phyloP scores from a whole-genome alignment of 2,329 filamentous ascomycete genomes.

The Talaromyces sp. region DNA sequence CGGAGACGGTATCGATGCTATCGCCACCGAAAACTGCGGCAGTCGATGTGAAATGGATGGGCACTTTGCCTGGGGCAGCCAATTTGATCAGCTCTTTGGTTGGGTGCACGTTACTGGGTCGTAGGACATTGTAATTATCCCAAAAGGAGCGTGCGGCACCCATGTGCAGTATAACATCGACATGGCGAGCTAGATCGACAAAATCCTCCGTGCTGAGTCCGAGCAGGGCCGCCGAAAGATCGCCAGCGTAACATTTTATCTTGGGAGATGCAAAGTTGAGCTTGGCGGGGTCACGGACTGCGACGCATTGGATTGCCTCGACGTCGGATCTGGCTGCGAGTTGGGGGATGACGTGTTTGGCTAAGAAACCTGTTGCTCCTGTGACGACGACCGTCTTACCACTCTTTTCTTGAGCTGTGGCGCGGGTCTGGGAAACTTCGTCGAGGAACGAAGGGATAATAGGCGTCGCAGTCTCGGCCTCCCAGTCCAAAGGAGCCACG shows the following conservation, averaged over 20 bases:
- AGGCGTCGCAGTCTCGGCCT: neutral
- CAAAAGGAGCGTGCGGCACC: constrained; percentile 25
- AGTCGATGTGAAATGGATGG: constrained; percentile 32
- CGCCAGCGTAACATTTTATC: constrained; percentile 11
- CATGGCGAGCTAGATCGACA: neutral
- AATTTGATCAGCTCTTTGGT: constrained; percentile 27
- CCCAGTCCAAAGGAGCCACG: constrained; percentile 1
- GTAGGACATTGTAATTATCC: constrained; percentile 30
- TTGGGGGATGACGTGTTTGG: neutral
- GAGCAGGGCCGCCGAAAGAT: constrained; percentile 11
- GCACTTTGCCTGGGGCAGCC: constrained; percentile 23
- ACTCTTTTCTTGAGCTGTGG: neutral
- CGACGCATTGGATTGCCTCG: neutral
- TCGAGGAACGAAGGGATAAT: neutral
- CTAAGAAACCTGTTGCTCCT: neutral
- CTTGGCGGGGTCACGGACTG: neutral
- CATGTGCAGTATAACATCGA: constrained; percentile 20
- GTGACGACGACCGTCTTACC: neutral
- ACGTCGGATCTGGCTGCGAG: neutral
- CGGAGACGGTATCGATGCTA: neutral
- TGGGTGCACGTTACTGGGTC: constrained; percentile 27
- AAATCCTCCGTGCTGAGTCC: constrained; percentile 10
- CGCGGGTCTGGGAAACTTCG: neutral
- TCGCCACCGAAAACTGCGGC: constrained; percentile 13
- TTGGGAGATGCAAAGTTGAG: constrained; percentile 6